phyloP scores from a whole-genome alignment of 352 stramenopile genomes.

The Phytopythium chamaehyphon region DNA sequence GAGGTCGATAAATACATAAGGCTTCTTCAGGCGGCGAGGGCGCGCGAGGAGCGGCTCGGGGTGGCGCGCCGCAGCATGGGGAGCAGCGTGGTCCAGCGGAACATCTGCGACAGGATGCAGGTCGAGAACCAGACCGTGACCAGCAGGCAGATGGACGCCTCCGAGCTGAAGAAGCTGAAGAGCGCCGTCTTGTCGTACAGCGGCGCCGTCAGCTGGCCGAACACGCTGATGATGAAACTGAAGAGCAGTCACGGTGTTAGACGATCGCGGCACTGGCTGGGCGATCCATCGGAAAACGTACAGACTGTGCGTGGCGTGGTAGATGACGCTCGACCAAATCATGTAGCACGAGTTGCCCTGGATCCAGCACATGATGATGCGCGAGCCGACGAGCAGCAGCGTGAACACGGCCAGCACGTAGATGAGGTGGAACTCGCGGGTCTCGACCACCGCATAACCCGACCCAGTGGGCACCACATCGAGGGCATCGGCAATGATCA shows the following conservation, averaged over 20 bases:
- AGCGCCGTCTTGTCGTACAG: constrained; percentile 77
- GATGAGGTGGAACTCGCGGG: constrained; percentile 66
- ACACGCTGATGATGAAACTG: constrained; percentile 87
- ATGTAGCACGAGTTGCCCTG: constrained; percentile 86
- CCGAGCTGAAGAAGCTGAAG: constrained; percentile 86
- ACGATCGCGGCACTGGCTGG: background rate
- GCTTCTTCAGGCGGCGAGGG: constrained; percentile 30
- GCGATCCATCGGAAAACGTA: constrained; percentile 29
- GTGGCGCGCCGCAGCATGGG: constrained; percentile 51
- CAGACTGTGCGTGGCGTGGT: constrained; percentile 85
- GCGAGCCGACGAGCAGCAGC: constrained; percentile 71
- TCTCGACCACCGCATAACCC: constrained; percentile 77
- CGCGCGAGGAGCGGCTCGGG: constrained; percentile 25
- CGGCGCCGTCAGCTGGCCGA: constrained; percentile 79
- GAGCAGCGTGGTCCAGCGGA: constrained; percentile 78
- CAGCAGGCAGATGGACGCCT: constrained; percentile 76
- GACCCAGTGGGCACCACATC: constrained; percentile 68
- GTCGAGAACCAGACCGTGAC: constrained; percentile 88
- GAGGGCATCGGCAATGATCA: constrained; percentile 85
- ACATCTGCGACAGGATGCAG: constrained; percentile 87
- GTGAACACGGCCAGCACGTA: constrained; percentile 82
- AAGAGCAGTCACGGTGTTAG: background rate
- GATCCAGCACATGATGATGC: constrained; percentile 91
- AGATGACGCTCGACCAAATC: constrained; percentile 86
- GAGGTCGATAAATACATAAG: background rate